Evolutionary conservation across 1,284 basidiomycete species (phyloP), one percentile per base, ranked within the genome.

Genomic region (Sporisorium reilianum): DNA sequence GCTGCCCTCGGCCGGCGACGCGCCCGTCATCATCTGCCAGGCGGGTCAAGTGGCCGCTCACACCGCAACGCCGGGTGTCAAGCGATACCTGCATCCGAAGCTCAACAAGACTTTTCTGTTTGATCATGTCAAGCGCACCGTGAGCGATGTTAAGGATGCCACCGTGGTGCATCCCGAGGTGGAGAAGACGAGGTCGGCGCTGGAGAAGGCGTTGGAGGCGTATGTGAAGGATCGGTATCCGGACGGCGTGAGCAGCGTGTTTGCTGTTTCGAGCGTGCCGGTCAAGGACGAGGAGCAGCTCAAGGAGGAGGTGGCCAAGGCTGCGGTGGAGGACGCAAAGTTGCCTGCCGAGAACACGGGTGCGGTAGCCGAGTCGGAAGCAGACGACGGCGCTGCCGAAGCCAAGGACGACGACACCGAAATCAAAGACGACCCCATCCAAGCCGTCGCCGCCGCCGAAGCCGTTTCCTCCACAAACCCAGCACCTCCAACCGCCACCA

Each of bases 141-240:
- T 56, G 14, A 58, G 60, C 30, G 72, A 69, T 40, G 44, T 75
- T 10, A 52, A 67, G 51, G 54, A 60, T 11, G 54, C 57, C 2
- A 1, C 32, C n/a, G 26, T 10, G 0, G 48, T 4, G 7, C 48
- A 75, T 41, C 42, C 36, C 5, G 57, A 71, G 12, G 67, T 57
- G 12, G 64, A 71, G 32, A 28, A 18, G 42, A 38, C 50, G 22
- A 62, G 82, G 14, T n/a, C 58, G 11, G 71, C 68, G 1, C 45
- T 84, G 36, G 75, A 84, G 20, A 52, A 68, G 18, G 49, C 62
- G 2, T 36, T 82, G 9, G 60, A 66, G 11, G 56, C 44, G 32
- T 84, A 84, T 54, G 70, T 82, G 3, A 50, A 46, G 26, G 74
- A 82, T 46, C 66, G 79, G 36, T 84, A 80, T 62, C 72, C 67